A percentile compares a stretch with the other conserved stretches of the same genome.
These are phyloP conservation scores for Exophiala aquamarina DNA, from an alignment of 2,329 filamentous ascomycete genomes.

Conservation along the genomic window DNA sequence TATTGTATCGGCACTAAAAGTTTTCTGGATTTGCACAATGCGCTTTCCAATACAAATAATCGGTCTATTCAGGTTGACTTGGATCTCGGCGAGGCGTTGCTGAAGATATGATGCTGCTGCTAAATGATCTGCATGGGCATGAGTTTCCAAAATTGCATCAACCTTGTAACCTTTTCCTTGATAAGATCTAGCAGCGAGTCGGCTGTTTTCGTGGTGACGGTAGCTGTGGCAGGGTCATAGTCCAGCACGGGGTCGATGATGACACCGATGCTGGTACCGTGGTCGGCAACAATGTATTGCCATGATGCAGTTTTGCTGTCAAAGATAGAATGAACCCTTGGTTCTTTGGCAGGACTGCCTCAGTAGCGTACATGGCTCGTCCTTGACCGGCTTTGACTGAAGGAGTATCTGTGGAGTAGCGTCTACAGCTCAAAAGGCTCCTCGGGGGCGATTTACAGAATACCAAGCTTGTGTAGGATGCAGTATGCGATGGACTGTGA, in stretches of 20 bases:
- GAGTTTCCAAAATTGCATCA: constrained; percentile 59
- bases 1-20: constrained; percentile 53
- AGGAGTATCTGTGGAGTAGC: too few species aligned
- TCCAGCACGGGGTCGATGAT: constrained; percentile 64
- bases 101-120: constrained; percentile 60
- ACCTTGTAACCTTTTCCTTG: constrained; percentile 46
- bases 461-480: too few species aligned
- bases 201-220: constrained; percentile 51
- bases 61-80: constrained; percentile 40
- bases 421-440: too few species aligned
- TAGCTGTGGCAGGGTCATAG: constrained; percentile 44
- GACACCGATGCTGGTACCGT: constrained; percentile 45
- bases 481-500: too few species aligned
- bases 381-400: too few species aligned
- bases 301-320: constrained; percentile 52
- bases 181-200: constrained; percentile 50
- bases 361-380: too few species aligned
- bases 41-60: constrained; percentile 57
- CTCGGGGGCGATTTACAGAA: too few species aligned
- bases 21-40: constrained; percentile 52
- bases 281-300: constrained; percentile 61
- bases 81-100: constrained; percentile 35
- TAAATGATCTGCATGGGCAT: constrained; percentile 61
- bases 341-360: too few species aligned
- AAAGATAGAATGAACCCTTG: constrained; percentile 41